phyloP scores from a whole-genome alignment of 306 rosid species.

The Trichosanthes cucumerina region DNA sequence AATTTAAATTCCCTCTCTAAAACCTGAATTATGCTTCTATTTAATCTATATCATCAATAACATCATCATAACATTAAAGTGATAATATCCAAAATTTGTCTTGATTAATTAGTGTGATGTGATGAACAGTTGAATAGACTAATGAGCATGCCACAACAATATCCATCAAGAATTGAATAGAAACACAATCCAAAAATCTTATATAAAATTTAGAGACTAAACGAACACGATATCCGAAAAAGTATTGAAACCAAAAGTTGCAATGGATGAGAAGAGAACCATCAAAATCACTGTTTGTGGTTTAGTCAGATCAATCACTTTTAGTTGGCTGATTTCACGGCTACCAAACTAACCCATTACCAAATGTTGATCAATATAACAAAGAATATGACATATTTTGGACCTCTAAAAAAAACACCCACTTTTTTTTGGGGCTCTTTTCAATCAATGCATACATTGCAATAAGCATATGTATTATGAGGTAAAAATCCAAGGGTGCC shows the following conservation, averaged over 20 bases:
- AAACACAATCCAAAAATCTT: background rate
- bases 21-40: background rate
- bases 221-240: background rate
- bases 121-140: background rate
- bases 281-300: background rate
- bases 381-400: background rate
- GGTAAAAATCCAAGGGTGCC: background rate
- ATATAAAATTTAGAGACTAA: background rate
- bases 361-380: background rate
- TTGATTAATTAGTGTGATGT: background rate
- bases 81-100: background rate
- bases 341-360: conserved; percentile 5
- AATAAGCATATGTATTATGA: background rate
- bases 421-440: background rate
- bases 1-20: background rate
- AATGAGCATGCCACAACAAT: background rate
- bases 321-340: background rate
- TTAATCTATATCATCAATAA: background rate
- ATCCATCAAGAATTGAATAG: background rate
- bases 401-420: background rate
- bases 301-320: conserved; percentile 9
- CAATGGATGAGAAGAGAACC: background rate
- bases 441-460: background rate
- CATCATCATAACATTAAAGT: background rate
- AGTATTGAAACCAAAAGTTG: background rate